Base-by-base conservation (phyloP, 164 flowering plant species). In the Buxus sempervirens region DNA sequence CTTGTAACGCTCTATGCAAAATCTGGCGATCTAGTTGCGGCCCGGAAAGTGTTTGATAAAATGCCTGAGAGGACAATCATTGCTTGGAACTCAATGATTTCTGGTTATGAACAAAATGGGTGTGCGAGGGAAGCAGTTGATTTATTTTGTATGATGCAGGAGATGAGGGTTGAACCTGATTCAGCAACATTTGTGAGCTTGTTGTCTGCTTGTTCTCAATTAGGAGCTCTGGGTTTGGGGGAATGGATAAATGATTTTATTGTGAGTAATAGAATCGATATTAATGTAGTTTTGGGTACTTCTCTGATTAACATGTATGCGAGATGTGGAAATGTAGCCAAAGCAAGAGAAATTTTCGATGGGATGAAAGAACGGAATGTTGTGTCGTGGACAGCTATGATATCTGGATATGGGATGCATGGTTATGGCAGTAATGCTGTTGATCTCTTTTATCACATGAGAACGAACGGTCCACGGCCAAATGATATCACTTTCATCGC, bases 21-120 rank as follows among this genome's bases (percentile, higher is more conserved):
- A 58, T 79, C 75, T 15, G 81, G 85, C 5, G 79, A 81, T 54
- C 59, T 86, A 72, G 71, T 36, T 49, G 64, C 66, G 64, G 89
- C 93, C 0, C 70, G 93, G 68, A 77, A 77, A 41, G 78, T 89
- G 86, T 91, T 91, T 65, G 96, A 91, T 74, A 66, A 54, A 78
- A 88, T 89, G 89, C 79, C 75, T 27, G 84, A 75, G 13, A 81
- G 80, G 68, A 83, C 63, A 1, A 49, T 86, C 20, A 74, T 87
- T 6, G 86, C 90, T 18, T 90, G 93, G 93, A 90, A 90, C 73
- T 76, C 93, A 23, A 86, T 87, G 86, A 85, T 90, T 64, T 81
- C 90, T 0, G 91, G 89, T 12, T 85, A 85, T 49, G 90, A 88
- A 71, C 91, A 87, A 67, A 86, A 85, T 57, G 93, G 93, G 67